Conservation (phyloP, 345 rosid species). For the Eucalyptus brandiana region DNA sequence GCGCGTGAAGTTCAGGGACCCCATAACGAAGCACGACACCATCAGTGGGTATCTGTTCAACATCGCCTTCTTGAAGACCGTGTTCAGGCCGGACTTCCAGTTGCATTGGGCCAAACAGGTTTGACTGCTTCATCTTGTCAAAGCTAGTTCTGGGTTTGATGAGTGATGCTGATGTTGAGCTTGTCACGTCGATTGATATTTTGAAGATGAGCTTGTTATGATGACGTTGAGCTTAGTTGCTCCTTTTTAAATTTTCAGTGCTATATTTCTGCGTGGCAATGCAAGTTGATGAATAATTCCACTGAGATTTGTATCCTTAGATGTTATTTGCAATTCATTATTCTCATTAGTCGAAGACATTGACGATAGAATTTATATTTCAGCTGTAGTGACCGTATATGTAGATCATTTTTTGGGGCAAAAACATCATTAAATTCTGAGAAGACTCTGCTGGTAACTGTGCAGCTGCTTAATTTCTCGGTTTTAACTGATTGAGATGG, state of each 20-base stretch:
- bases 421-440: not conserved
- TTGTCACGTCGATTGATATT: not conserved
- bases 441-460: not conserved
- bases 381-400: not conserved
- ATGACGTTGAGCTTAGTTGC: not conserved
- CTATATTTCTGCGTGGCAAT: not conserved
- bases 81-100: slow-evolving; percentile 55
- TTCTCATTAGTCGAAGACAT: not conserved
- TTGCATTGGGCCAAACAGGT: slow-evolving; percentile 89
- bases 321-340: not conserved
- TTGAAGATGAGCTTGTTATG: not conserved
- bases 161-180: not conserved
- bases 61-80: slow-evolving; percentile 50
- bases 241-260: not conserved
- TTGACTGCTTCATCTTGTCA: not conserved
- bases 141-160: not conserved
- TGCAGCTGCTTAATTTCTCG: not conserved
- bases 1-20: slow-evolving; percentile 72
- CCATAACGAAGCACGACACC: slow-evolving; percentile 72
- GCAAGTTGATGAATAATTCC: not conserved
- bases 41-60: slow-evolving; percentile 61
- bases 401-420: not conserved
- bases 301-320: not conserved
- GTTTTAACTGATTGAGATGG: slow-evolving; percentile 18
- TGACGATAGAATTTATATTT: not conserved